Conservation (phyloP, 177 flowering plant species). For the Vitis hybrid region DNA sequence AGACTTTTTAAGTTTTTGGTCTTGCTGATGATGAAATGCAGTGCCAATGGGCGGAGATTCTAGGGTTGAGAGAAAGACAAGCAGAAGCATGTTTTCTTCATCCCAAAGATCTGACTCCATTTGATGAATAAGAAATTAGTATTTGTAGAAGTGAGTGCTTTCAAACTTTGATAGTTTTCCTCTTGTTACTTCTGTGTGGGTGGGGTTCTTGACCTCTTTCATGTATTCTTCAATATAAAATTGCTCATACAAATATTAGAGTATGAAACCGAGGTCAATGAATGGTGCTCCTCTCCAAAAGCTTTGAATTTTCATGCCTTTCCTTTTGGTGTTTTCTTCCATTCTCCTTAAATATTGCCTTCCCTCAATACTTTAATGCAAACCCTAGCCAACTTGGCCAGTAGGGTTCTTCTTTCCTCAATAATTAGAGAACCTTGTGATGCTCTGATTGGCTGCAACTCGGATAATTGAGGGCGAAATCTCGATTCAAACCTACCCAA, state of each 20-base stretch:
- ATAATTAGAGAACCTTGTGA: background rate
- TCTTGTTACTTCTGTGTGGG: slow-evolving; percentile 21
- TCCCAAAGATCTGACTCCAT: slow-evolving; percentile 22
- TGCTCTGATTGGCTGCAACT: background rate
- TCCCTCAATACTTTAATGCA: background rate
- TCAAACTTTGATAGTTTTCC: slow-evolving; percentile 24
- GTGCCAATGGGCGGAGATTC: slow-evolving; percentile 39
- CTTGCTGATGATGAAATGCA: slow-evolving; percentile 45
- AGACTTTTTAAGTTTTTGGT: slow-evolving; percentile 26
- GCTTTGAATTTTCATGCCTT: slow-evolving; percentile 26
- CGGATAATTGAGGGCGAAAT: background rate
- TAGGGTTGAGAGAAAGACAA: slow-evolving; percentile 36
- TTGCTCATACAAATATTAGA: slow-evolving; percentile 6
- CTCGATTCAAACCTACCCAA: no score
- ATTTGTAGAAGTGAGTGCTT: slow-evolving; percentile 24
- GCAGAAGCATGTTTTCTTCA: slow-evolving; percentile 34
- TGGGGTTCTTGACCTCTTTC: slow-evolving; percentile 16
- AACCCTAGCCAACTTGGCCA: slow-evolving; percentile 20
- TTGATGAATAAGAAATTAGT: slow-evolving; percentile 19
- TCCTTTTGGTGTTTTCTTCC: slow-evolving; percentile 22
- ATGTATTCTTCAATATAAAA: slow-evolving; percentile 3
- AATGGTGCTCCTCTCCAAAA: slow-evolving; percentile 23
- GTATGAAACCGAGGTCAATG: slow-evolving; percentile 41
- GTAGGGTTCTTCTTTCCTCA: background rate
- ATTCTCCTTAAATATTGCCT: background rate